Evolutionary conservation across 768 basidiomycete species (phyloP), one percentile per base, ranked within the genome.

Genomic region (Lyophyllum semitale): DNA sequence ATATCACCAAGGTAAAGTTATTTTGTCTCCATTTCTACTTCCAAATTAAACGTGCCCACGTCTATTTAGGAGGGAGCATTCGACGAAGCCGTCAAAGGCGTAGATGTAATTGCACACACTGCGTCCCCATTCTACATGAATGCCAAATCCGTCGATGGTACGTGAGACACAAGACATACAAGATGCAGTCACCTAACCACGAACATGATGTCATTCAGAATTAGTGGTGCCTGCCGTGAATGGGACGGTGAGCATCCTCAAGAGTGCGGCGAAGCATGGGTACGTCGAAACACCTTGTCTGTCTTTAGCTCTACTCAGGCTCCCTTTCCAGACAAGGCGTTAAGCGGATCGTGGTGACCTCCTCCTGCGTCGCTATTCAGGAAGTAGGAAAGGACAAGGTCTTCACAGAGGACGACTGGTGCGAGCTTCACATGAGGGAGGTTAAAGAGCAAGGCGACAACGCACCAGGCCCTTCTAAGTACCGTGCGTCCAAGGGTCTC

Each of bases 151-250:
- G 77, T 78, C 33, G 51, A 64, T 17, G 65, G 63, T 66, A 47
- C 5, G 42, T 41, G 17, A 8, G 7, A 23, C 3, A 15, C 3
- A n/a, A 27, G 13, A 27, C 8, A 40, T n/a, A 4, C 13, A 32
- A 15, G 17, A 22, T 17, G 25, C 22, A 11, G 13, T 17, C 20
- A 4, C 25, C 35, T 53, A 37, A 52, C 20, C 13, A 3, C n/a
- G n/a, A 20, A 23, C 5, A 35, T 15, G 22, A 29, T 15, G 15
- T 27, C 30, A n/a, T 11, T 30, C 42, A 87, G 85, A 89, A 56
- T 61, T 90, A 35, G 84, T 91, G 58, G 68, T 66, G 17, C 91
- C 92, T 5, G 91, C 91, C 23, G 80, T 93, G 3, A 71, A 82
- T 2, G 91, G 91, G 1, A 93, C 91, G 0, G 61, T 81, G 1